phyloP scores from a whole-genome alignment of 1,284 basidiomycete genomes.

The Golubevia pallescens region DNA sequence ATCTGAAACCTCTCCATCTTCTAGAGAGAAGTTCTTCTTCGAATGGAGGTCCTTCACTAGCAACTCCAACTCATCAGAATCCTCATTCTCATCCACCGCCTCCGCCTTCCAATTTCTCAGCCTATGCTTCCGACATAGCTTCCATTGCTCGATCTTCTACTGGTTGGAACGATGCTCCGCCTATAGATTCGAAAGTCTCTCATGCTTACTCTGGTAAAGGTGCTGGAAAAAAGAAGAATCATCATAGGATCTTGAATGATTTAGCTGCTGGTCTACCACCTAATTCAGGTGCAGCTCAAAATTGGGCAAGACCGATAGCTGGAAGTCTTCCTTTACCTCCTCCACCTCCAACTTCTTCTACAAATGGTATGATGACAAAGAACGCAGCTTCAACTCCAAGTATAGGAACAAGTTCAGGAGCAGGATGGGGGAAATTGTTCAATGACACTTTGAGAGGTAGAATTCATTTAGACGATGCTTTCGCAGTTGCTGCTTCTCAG shows the following conservation, averaged over 20 bases:
- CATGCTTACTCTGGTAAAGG: conserved; percentile 27
- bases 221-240: conserved; percentile 12
- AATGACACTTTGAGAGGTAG: conserved; percentile 35
- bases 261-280: conserved; percentile 43
- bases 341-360: background rate
- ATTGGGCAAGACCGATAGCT: conserved; percentile 57
- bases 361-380: background rate
- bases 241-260: conserved; percentile 43
- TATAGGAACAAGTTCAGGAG: conserved; percentile 12
- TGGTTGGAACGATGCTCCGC: conserved; percentile 49
- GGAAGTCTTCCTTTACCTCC: conserved; percentile 36
- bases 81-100: background rate
- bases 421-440: conserved; percentile 26
- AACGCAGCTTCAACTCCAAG: background rate
- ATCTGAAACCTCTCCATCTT: no score
- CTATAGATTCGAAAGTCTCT: conserved; percentile 28
- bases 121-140: background rate
- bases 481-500: conserved; percentile 15
- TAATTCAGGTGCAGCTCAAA: conserved; percentile 50
- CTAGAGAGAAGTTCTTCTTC: no score
- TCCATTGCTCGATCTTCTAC: background rate
- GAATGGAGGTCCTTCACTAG: background rate
- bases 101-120: background rate
- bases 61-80: background rate
- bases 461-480: conserved; percentile 36